Evolutionary conservation across 257 asterid species (phyloP), one percentile per base, ranked within the genome.

Genomic region (Fraxinus americana): DNA sequence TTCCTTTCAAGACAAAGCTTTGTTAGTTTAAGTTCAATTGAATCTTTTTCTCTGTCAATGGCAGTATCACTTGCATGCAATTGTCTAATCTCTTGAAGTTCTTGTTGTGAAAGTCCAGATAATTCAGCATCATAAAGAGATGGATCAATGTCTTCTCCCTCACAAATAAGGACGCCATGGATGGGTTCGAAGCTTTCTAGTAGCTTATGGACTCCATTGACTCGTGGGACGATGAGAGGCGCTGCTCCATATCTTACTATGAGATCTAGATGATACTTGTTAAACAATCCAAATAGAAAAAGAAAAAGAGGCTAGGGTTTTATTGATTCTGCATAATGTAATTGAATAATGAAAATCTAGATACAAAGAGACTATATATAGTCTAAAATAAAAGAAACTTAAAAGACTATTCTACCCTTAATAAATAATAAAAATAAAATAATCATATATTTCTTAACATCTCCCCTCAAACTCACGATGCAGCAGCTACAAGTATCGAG

Each of bases 91-190:
- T 92, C 96, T 73, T 93, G 94, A 0, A 89, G 34, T 6, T 93
- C 98, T 12, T 90, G 88, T 0, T 82, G 41, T 10, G 96, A 85
- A 23, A 90, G 75, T 34, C 80, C 81, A 0, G 89, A 77, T 7
- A 70, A 17, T 36, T 85, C 97, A 16, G 92, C 85, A 35, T 88
- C 96, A 75, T 93, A 92, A 21, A 78, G 90, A 0, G 97, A 90
- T 1, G 98, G 96, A 67, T 91, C 95, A 35, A 91, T 90, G 75
- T 93, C 98, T 70, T 93, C 98, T 11, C 98, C 98, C 73, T 94
- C 96, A 52, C 98, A 93, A 71, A 93, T 91, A 30, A 93, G 91
- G 27, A 93, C 97, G n/a, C 98, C 98, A 76, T 93, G 98, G 23
- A 93, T 92, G 12, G 97, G 98, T 79, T 91, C 92, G 77, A 91